A percentile compares a stretch with the other conserved stretches of the same genome.
These are phyloP conservation scores for Globisporangium recalcitrans DNA, from an alignment of 352 stramenopile genomes.

Conservation along the genomic window DNA sequence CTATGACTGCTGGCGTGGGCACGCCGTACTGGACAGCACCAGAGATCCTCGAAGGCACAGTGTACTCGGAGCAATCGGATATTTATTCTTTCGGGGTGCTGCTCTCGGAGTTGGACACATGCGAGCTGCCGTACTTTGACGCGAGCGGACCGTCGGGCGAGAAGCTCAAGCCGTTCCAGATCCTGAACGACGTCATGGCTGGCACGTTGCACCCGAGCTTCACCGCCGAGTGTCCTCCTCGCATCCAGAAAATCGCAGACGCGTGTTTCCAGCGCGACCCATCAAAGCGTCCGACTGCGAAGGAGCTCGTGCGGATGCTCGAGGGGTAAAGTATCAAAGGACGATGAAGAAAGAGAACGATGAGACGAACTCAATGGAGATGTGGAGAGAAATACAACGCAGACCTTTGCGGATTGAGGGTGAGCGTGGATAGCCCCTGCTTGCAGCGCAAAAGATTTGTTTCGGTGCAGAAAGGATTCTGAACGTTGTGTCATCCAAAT, in stretches of 20 bases:
- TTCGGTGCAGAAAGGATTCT: too few species aligned
- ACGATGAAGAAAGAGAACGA: constrained; percentile 1
- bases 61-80: constrained; percentile 28
- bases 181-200: constrained; percentile 37
- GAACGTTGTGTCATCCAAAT: too few species aligned
- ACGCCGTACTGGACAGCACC: constrained; percentile 20
- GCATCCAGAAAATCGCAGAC: constrained; percentile 30
- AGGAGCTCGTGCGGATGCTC: constrained; percentile 36
- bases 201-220: constrained; percentile 40
- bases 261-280: constrained; percentile 44
- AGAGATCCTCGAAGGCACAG: constrained; percentile 22
- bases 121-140: constrained; percentile 27
- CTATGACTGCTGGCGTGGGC: constrained; percentile 22
- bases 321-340: constrained; percentile 16
- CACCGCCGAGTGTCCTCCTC: constrained; percentile 29
- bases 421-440: too few species aligned
- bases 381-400: neutral
- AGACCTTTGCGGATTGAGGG: too few species aligned
- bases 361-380: neutral
- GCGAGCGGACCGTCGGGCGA: constrained; percentile 19
- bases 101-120: constrained; percentile 49
- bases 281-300: constrained; percentile 27
- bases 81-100: constrained; percentile 30
- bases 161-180: constrained; percentile 34
- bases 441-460: too few species aligned